phyloP scores from a whole-genome alignment of 306 rosid species.

The Vicia villosa region DNA sequence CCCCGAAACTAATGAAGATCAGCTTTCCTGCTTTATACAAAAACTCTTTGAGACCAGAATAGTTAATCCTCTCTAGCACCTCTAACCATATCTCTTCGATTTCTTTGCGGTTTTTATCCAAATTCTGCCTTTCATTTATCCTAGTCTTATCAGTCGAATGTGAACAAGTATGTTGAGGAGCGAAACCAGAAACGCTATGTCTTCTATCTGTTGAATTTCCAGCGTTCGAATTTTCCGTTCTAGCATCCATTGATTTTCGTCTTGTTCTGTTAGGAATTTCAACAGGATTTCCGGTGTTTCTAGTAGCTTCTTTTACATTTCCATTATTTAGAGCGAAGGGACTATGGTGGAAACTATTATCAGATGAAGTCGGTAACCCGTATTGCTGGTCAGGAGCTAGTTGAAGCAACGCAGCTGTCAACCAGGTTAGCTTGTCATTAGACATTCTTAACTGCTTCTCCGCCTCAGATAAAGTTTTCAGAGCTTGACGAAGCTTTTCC shows the following conservation, averaged over 20 bases:
- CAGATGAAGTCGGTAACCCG: slow-evolving; percentile 85
- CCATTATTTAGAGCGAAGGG: slow-evolving; percentile 61
- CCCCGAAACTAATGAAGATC: slow-evolving; percentile 78
- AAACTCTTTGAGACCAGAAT: slow-evolving; percentile 70
- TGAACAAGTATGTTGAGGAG: slow-evolving; percentile 54
- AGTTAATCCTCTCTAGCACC: slow-evolving; percentile 77
- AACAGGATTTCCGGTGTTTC: slow-evolving; percentile 52
- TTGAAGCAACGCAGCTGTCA: slow-evolving; percentile 97
- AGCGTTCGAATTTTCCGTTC: slow-evolving; percentile 49
- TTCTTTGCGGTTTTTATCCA: slow-evolving; percentile 51
- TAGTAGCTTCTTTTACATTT: slow-evolving; percentile 47
- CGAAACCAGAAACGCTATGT: slow-evolving; percentile 46
- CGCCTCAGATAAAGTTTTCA: slow-evolving; percentile 91
- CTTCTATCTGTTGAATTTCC: slow-evolving; percentile 64
- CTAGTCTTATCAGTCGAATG: slow-evolving; percentile 43
- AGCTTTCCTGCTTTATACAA: slow-evolving; percentile 84
- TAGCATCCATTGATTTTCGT: slow-evolving; percentile 56
- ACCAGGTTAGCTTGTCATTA: slow-evolving; percentile 93
- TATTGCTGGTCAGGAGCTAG: slow-evolving; percentile 98
- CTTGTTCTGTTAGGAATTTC: slow-evolving; percentile 49
- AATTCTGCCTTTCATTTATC: slow-evolving; percentile 50
- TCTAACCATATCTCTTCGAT: slow-evolving; percentile 91
- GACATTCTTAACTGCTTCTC: slow-evolving; percentile 96
- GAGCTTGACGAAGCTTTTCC: slow-evolving; percentile 98
- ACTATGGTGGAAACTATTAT: slow-evolving; percentile 80